Evolutionary conservation across 345 rosid species (phyloP), one percentile per base, ranked within the genome.

Genomic region (Populus alba): DNA sequence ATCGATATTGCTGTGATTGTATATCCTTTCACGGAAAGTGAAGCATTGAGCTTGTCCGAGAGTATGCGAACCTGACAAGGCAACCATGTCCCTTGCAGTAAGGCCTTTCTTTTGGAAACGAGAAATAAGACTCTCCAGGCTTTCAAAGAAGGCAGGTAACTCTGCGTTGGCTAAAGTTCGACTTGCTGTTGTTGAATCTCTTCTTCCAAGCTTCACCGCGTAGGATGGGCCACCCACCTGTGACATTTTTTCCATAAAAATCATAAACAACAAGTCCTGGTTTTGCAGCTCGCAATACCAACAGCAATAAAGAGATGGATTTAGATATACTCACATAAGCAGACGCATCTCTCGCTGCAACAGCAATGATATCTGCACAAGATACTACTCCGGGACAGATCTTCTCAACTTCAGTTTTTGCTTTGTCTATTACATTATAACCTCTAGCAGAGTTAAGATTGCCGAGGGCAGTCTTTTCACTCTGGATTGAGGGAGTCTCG

Each of bases 41-140:
- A 73, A n/a, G 68, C 76, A 73, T 13, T 33, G 67, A 11, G 76
- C 76, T 1, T 59, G 76, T 5, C 76, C 72, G 9, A 73, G 1
- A 5, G 55, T 73, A 57, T 73, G 76, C 1, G 76, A 20, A 13
- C 68, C 37, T 71, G 80, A 84, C 33, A 84, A 72, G 55, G 87
- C 76, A 7, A 84, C 87, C 74, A n/a, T 77, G 53, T 84, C 87
- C 73, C 84, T 72, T 18, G 66, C 82, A 72, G 63, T 78, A 5
- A 84, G 83, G n/a, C n/a, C 87, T 71, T 84, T 84, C 9, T 22
- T 35, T 10, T 27, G 9, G 35, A 84, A 84, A 23, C 77, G 77
- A 43, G 68, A 43, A 27, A 75, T 71, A 29, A 81, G 82, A 8
- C 23, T 75, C 0, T 68, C 62, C 15, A 84, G 82, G 59, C 13